Conservation (phyloP, 257 asterid genomes). For the Mentha longifolia region DNA sequence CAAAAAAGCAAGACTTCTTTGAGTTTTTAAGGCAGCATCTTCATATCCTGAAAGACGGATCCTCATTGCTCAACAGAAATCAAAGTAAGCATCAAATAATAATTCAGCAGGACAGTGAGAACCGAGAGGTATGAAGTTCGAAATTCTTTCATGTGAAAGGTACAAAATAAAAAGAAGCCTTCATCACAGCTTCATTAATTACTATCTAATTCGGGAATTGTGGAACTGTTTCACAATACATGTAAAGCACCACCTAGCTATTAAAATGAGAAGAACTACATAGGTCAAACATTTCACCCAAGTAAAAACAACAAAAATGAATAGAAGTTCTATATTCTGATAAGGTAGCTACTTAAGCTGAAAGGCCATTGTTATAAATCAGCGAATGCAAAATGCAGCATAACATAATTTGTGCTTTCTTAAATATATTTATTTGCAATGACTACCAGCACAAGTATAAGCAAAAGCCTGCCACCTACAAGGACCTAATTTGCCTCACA, state of each 20-base stretch:
- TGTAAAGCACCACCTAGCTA: slow-evolving; percentile 6
- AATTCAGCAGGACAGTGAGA: background rate
- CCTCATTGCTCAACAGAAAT: slow-evolving; percentile 24
- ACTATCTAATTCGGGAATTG: slow-evolving; percentile 7
- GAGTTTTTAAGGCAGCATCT: slow-evolving; percentile 92
- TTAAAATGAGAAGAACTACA: background rate
- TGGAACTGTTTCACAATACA: slow-evolving; percentile 12
- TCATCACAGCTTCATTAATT: too few species aligned
- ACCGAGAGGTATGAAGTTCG: background rate
- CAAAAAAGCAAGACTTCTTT: slow-evolving; percentile 82
- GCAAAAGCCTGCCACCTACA: background rate
- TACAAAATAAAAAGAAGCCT: background rate
- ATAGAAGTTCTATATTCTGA: background rate
- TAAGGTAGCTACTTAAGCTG: slow-evolving; percentile 8
- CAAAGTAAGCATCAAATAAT: slow-evolving; percentile 14
- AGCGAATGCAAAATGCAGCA: background rate
- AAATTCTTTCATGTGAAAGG: slow-evolving; percentile 8
- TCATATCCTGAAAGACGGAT: slow-evolving; percentile 75
- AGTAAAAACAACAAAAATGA: background rate
- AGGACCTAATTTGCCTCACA: too few species aligned
- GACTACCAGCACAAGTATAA: background rate
- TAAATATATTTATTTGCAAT: background rate
- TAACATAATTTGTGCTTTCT: background rate
- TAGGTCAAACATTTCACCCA: slow-evolving; percentile 11
- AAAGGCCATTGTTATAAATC: background rate